phyloP scores from a whole-genome alignment of 2,329 filamentous ascomycete species.

The Chrysoporthe puriensis region DNA sequence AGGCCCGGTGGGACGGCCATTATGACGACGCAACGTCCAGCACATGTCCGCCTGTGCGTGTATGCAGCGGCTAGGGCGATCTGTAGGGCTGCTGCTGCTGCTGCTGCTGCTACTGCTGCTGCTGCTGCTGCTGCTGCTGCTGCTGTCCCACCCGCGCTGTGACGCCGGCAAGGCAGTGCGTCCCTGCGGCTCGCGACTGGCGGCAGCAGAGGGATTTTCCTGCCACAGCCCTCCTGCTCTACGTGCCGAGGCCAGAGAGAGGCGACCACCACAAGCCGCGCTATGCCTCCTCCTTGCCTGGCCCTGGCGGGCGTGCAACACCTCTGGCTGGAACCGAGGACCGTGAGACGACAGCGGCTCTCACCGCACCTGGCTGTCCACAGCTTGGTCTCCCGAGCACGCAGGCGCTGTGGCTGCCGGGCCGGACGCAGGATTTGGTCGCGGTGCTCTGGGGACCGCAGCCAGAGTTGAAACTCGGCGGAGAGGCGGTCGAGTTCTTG shows the following conservation, averaged over 20 bases:
- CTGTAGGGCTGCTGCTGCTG: neutral
- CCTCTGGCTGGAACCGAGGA: neutral
- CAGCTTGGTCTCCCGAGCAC: neutral
- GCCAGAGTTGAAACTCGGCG: slow-evolving; percentile 14
- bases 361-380: neutral
- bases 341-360: neutral
- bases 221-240: too few relatives aligned
- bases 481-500: slow-evolving; percentile 16
- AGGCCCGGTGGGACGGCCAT: neutral
- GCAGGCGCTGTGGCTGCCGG: neutral
- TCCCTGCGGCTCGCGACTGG: too few relatives aligned
- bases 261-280: neutral
- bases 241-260: neutral
- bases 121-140: too few relatives aligned
- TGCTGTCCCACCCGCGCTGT: too few relatives aligned
- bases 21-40: neutral
- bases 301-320: neutral
- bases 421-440: slow-evolving; percentile 10
- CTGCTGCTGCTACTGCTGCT: too few relatives aligned
- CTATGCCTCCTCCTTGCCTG: neutral
- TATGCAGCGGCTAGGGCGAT: neutral
- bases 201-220: too few relatives aligned
- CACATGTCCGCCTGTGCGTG: neutral
- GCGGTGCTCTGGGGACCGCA: neutral
- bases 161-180: too few relatives aligned